A percentile compares a stretch with the other conserved stretches of the same genome.
Conservation (phyloP, 192 early-diverging fungal species). For the Coemansia javaensis region DNA sequence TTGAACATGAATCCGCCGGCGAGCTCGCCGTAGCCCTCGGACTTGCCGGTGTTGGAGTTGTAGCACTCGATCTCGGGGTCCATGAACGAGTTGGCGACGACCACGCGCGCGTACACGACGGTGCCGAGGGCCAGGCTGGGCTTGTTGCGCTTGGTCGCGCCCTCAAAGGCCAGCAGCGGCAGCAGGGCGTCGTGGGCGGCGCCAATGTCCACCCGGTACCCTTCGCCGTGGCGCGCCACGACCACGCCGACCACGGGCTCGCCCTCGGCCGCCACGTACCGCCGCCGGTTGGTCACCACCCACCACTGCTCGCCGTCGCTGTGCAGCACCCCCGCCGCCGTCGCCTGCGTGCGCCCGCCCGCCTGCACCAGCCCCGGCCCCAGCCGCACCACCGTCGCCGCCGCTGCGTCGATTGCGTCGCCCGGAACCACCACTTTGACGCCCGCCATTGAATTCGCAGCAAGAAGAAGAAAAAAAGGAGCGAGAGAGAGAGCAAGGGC, state of each 20-base stretch:
- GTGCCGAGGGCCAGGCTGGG: conserved; percentile 76
- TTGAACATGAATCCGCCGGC: conserved; percentile 73
- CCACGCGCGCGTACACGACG: conserved; percentile 78
- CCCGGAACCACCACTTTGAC: conserved; percentile 36
- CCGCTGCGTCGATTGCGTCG: conserved; percentile 31
- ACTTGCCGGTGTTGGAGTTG: conserved; percentile 71
- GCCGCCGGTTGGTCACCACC: conserved; percentile 76
- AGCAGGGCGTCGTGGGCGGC: conserved; percentile 78
- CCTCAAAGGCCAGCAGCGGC: conserved; percentile 83
- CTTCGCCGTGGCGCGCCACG: conserved; percentile 60
- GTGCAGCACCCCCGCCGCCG: conserved; percentile 71
- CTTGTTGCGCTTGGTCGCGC: conserved; percentile 84
- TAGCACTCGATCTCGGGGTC: conserved; percentile 94
- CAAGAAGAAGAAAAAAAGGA: background rate
- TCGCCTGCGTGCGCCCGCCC: conserved; percentile 58
- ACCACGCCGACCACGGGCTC: conserved; percentile 90
- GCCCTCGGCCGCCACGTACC: conserved; percentile 82
- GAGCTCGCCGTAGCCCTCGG: conserved; percentile 89
- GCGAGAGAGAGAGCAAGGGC: too few relatives aligned
- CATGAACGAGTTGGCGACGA: conserved; percentile 91
- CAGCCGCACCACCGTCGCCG: conserved; percentile 52
- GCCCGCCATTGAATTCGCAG: conserved; percentile 15
- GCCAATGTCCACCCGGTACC: conserved; percentile 92
- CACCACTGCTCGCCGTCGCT: conserved; percentile 62
- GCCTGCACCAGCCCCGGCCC: conserved; percentile 79